Conservation (phyloP, 106 monocot genomes). For the Dendrobium nobile region DNA sequence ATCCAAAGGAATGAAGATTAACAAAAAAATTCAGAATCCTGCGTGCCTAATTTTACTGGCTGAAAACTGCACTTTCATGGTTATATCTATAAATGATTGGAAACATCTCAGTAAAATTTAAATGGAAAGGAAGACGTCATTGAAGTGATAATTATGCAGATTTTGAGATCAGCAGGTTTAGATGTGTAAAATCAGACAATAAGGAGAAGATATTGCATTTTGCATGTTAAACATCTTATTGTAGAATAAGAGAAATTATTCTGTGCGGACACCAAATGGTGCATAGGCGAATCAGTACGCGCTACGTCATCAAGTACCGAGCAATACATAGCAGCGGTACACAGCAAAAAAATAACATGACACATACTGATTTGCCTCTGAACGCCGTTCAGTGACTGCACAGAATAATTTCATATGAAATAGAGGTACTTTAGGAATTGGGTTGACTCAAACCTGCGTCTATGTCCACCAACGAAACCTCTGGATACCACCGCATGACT, state of each 20-base stretch:
- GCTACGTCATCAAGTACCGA: too few relatives aligned
- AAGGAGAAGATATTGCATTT: neutral
- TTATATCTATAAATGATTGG: neutral
- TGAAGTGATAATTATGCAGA: neutral
- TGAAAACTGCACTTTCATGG: neutral
- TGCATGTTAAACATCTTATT: neutral
- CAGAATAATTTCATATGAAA: neutral
- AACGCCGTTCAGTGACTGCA: too few relatives aligned
- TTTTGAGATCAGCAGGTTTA: neutral
- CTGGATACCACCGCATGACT: conserved; percentile 6
- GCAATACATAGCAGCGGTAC: too few relatives aligned
- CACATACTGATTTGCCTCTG: too few relatives aligned
- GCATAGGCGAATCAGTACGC: too few relatives aligned
- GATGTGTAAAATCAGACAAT: neutral
- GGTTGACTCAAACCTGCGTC: conserved; percentile 19
- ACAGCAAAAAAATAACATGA: too few relatives aligned
- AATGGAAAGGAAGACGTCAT: neutral
- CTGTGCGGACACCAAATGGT: too few relatives aligned
- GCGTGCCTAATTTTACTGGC: neutral
- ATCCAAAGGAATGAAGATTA: too few relatives aligned
- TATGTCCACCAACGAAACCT: conserved; percentile 1
- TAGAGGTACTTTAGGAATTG: neutral
- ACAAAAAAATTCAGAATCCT: too few relatives aligned
- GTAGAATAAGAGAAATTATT: neutral
- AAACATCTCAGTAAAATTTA: neutral